These are phyloP conservation scores for Tremella fuciformis DNA, from an alignment of 768 basidiomycete species.

Conservation along the genomic window DNA sequence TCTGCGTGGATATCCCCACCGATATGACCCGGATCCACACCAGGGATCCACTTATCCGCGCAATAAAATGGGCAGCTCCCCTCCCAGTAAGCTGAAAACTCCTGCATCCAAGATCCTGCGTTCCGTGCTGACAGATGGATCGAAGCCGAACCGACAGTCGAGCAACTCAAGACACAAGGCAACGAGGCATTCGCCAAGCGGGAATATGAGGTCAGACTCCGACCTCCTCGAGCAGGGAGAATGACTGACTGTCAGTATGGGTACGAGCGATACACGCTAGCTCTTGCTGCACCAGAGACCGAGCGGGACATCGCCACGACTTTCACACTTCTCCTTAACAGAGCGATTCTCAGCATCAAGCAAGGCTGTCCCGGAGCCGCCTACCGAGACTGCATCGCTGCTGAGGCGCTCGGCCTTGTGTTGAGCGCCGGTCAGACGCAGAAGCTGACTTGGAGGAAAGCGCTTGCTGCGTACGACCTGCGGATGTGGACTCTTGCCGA, in stretches of 20 bases:
- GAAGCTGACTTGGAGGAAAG: constrained; percentile 3
- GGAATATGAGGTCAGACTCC: background rate
- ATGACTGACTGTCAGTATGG: constrained; percentile 4
- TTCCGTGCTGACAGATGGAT: background rate
- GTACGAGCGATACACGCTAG: constrained; percentile 2
- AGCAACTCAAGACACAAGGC: background rate
- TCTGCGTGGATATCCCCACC: background rate
- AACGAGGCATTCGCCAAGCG: constrained; percentile 1
- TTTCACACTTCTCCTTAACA: constrained; percentile 11
- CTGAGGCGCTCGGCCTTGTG: background rate
- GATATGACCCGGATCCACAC: background rate
- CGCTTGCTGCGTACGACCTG: constrained; percentile 2
- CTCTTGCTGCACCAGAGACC: background rate
- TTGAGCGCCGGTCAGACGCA: background rate
- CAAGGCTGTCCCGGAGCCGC: constrained; percentile 2
- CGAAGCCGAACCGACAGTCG: background rate
- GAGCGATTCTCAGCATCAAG: constrained; percentile 6
- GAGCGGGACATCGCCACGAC: too few relatives aligned
- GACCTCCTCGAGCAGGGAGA: too few relatives aligned
- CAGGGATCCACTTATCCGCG: too few relatives aligned
- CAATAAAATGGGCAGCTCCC: too few relatives aligned
- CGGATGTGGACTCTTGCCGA: background rate
- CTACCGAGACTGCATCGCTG: constrained; percentile 7
- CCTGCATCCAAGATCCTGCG: too few relatives aligned
- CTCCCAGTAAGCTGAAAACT: too few relatives aligned